Base-by-base conservation (phyloP, 176 grass and related monocot genomes). In the Rhynchospora breviuscula region DNA sequence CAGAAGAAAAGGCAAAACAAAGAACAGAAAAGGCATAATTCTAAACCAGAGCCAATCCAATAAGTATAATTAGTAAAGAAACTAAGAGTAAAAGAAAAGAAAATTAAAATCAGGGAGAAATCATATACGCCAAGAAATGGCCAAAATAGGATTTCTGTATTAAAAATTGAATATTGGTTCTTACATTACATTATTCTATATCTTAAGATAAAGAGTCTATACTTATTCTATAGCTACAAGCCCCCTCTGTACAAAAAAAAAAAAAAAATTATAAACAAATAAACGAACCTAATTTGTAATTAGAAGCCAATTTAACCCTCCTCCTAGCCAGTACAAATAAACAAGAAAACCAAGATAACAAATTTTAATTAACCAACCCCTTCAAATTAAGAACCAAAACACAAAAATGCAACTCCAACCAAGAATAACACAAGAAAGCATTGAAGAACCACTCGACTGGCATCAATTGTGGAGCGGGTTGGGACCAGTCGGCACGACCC, bases 281-380 rank as follows among this genome's bases (percentile, higher is more conserved):
- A 53, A 77, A 56, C 21, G 4, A 0, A 31, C 5, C 12, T 77
- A 77, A 56, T 77, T 18, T 56, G 23, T 54, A 56, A 77, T 56
- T 77, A 56, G 15, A 77, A 77, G 7, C 22, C 14, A 29, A 77
- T 64, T 82, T 15, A 66, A 67, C 0, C 79, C 59, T 81, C 44
- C 66, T 10, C 44, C 59, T 67, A 81, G 13, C 35, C 18, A 45
- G 59, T 48, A 5, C 35, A 82, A 82, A 67, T 29, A 77, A 53
- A 52, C 80, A 82, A 82, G 80, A 67, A 82, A 82, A 67, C 45
- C 61, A 82, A 67, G 80, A 82, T 65, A 48, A 82, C 6, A 49
- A 67, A 59, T 14, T 31, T 80, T 80, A 80, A 80, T 80, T 59
- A 60, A 80, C n/a, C 18, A 62, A 80, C 54, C 13, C 14, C 22